A percentile compares a stretch with the other conserved stretches of the same genome.
Evolutionary conservation across 2,329 filamentous ascomycete species (phyloP).

Genomic region (Fusarium sp.): DNA sequence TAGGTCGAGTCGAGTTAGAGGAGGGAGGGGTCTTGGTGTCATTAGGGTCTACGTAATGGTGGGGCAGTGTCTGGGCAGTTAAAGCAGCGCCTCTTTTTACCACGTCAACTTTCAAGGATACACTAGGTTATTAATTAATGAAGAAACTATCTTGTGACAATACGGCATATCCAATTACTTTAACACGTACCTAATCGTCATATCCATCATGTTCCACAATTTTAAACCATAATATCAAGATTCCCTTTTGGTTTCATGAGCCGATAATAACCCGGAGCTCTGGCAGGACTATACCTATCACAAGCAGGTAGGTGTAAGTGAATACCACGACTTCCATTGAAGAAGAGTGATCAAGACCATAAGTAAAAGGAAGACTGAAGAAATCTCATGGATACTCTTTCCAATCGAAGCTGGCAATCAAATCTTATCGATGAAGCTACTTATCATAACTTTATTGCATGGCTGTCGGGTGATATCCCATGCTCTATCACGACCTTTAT

Average conservation of each 20-base stretch:
- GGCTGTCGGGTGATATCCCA: background rate
- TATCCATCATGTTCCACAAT: background rate
- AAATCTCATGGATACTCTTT: background rate
- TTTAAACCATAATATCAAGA: background rate
- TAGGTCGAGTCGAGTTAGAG: background rate
- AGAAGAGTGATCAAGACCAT: background rate
- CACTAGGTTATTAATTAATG: background rate
- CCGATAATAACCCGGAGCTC: background rate
- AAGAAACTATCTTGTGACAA: background rate
- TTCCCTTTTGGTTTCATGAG: background rate
- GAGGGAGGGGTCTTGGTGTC: constrained; percentile 22
- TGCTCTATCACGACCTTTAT: background rate
- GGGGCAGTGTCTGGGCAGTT: constrained; percentile 54
- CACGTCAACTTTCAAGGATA: background rate
- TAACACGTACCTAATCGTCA: background rate
- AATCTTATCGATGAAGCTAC: background rate
- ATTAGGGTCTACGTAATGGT: constrained; percentile 50
- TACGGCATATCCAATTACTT: background rate
- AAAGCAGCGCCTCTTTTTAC: constrained; percentile 44
- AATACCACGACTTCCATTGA: background rate
- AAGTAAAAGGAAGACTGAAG: background rate
- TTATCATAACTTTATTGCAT: background rate
- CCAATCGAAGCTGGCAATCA: background rate
- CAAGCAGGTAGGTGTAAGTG: background rate
- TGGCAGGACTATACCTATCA: background rate